A percentile compares a stretch with the other conserved stretches of the same genome.
These are phyloP conservation scores for Ricinus communis DNA, from an alignment of 345 rosid genomes.

Conservation along the genomic window DNA sequence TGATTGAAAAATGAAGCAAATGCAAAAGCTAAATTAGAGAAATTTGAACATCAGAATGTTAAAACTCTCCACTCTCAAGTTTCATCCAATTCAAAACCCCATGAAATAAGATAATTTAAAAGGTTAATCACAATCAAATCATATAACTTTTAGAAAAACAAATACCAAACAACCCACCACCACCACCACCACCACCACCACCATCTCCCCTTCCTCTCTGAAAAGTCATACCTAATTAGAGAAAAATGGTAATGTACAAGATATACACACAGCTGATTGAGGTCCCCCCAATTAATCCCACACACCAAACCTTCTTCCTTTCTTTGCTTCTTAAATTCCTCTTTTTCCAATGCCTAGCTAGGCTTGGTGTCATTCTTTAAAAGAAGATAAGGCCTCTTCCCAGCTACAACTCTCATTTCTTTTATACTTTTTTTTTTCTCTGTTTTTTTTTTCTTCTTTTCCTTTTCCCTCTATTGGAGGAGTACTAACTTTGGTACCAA, in stretches of 20 bases:
- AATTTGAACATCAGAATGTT: slow-evolving; percentile 16
- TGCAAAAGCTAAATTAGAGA: background rate
- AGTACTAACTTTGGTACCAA: slow-evolving; percentile 18
- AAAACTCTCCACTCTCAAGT: slow-evolving; percentile 1
- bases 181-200: slow-evolving; percentile 1
- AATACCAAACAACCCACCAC: slow-evolving; percentile 22
- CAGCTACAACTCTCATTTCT: background rate
- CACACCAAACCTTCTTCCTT: slow-evolving; percentile 7
- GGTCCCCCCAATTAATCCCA: slow-evolving; percentile 31
- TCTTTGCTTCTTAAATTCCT: slow-evolving; percentile 9
- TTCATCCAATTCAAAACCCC: slow-evolving; percentile 2
- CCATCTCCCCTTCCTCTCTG: slow-evolving; percentile 10
- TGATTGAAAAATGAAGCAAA: background rate
- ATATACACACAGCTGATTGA: slow-evolving; percentile 30
- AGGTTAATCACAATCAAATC: slow-evolving; percentile 16
- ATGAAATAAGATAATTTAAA: background rate
- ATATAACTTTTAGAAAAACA: slow-evolving; percentile 9
- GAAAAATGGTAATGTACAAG: slow-evolving; percentile 51
- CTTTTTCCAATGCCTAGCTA: background rate
- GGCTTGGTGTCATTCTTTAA: no score
- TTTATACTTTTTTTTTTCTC: background rate
- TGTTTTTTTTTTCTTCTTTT: background rate
- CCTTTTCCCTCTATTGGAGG: slow-evolving; percentile 26
- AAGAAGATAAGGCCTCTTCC: no score
- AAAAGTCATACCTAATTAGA: slow-evolving; percentile 47